phyloP scores from a whole-genome alignment of 108 stramenopile genomes.

The Nitzschia sp. region DNA sequence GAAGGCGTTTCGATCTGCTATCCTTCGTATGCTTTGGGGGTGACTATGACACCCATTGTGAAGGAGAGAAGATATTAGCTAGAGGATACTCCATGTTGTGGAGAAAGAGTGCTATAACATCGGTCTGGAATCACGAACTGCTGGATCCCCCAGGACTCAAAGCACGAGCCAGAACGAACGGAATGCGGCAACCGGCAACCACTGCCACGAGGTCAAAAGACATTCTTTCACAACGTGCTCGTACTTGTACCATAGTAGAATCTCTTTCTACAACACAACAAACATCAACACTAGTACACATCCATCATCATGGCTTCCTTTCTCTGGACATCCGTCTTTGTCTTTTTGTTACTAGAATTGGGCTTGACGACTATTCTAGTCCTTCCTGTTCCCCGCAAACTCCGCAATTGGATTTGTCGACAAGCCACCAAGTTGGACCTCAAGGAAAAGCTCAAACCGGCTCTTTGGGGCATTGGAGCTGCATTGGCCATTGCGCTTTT shows the following conservation, averaged over 20 bases:
- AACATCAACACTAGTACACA: too few relatives aligned
- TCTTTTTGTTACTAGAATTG: conserved; percentile 36
- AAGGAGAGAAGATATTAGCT: too few relatives aligned
- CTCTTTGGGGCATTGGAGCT: conserved; percentile 18
- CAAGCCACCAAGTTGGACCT: conserved; percentile 26
- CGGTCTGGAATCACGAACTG: too few relatives aligned
- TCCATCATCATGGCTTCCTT: conserved; percentile 39
- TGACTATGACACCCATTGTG: too few relatives aligned
- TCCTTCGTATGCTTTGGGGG: too few relatives aligned
- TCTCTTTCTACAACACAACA: neutral
- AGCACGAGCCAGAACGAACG: too few relatives aligned
- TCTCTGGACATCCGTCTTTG: conserved; percentile 37
- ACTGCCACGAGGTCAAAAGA: too few relatives aligned
- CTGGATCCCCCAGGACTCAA: too few relatives aligned
- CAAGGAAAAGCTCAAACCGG: conserved; percentile 17
- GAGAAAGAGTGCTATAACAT: too few relatives aligned
- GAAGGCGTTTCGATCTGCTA: too few relatives aligned
- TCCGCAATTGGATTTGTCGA: conserved; percentile 29
- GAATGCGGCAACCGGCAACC: too few relatives aligned
- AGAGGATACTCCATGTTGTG: too few relatives aligned
- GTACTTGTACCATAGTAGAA: neutral
- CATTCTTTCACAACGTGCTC: neutral
- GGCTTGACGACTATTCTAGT: conserved; percentile 35
- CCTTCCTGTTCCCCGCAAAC: conserved; percentile 38
- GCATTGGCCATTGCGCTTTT: conserved; percentile 31